Base-by-base conservation (phyloP, 257 asterid genomes). In the Haberlea rhodopensis region DNA sequence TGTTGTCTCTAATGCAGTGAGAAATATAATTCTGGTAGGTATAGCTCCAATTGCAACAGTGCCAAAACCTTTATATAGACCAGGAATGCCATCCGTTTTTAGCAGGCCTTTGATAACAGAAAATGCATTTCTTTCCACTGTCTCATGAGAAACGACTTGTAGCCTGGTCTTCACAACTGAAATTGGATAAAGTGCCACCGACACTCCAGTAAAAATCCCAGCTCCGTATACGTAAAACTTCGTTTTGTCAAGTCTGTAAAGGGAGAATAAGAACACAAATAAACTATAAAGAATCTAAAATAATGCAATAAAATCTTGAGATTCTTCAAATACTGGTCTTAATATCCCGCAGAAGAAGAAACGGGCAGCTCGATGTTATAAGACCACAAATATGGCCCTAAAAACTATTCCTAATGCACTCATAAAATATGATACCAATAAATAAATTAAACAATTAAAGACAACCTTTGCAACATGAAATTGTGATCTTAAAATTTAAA, bases 141-240 rank as follows among this genome's bases (percentile, higher is more conserved):
- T 64, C 51, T 78, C 80, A 53, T 66, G 83, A 20, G 91, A 71
- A 22, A 84, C 85, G 58, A 90, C 96, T 81, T 90, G 97, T 73
- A 87, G 64, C 82, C 97, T 81, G 26, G 97, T 87, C 82, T 90
- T 90, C 69, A 90, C 91, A 61, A 90, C 94, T 25, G 97, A 90
- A 65, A 87, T 85, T 45, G 97, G 97, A 73, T 90, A 90, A 26
- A 90, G 89, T 67, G 89, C 96, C 57, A 87, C 85, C 4, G 96
- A 87, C 54, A 90, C 62, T 62, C 96, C 96, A 28, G 87, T 74
- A 71, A 90, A 90, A 32, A 90, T 87, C 53, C 97, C 97, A 71
- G 97, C 97, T 69, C 97, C 97, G 54, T 81, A 82, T 32, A 90
- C 81, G 62, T 85, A 90, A 76, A 87, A 90, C 81, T 82, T 90